Conservation (phyloP, 129 eudicot species). For the Smallanthus sonchifolius region DNA sequence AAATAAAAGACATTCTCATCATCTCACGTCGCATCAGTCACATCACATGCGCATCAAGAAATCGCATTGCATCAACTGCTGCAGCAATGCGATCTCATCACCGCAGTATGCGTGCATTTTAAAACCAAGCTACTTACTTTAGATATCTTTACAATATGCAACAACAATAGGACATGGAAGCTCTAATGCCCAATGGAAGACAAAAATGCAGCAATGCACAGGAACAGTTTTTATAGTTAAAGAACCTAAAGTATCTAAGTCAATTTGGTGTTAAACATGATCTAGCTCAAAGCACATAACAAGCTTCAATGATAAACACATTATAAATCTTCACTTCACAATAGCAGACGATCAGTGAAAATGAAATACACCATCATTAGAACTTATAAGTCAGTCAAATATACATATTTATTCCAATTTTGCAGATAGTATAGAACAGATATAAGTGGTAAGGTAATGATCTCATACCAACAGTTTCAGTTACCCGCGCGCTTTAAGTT, state of each 20-base stretch:
- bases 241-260: not conserved
- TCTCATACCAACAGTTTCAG: not conserved
- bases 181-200: no score
- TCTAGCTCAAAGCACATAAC: not conserved
- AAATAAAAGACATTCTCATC: no score
- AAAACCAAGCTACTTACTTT: not conserved
- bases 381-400: not conserved
- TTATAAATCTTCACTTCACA: not conserved
- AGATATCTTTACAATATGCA: not conserved
- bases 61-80: no score
- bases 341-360: not conserved
- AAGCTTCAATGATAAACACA: not conserved
- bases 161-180: not conserved
- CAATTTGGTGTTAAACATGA: not conserved
- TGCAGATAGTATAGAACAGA: constrained; percentile 4
- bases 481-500: constrained; percentile 11
- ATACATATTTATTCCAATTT: not conserved
- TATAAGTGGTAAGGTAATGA: not conserved
- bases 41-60: no score
- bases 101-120: no score
- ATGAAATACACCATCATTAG: not conserved
- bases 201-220: not conserved
- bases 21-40: no score
- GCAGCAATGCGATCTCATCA: no score
- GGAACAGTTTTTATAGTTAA: not conserved